Percentiles rank a stretch among this genome's conserved stretches.
Conservation (phyloP, 768 basidiomycete genomes). For the Flagelloscypha sp. region DNA sequence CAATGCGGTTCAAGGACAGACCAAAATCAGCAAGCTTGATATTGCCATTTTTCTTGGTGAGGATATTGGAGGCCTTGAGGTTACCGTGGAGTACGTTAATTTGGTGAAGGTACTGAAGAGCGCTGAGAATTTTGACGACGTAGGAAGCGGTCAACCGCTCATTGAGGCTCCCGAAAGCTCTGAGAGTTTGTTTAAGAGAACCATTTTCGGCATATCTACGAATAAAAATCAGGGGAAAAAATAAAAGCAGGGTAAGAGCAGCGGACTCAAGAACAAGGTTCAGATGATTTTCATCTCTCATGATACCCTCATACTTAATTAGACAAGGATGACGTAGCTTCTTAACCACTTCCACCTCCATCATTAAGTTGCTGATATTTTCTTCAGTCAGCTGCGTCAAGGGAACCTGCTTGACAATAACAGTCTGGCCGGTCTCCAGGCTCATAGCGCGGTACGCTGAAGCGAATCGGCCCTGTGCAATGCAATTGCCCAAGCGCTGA, state of each 20-base stretch:
- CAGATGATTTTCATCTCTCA: conserved; percentile 76
- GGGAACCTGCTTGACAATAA: conserved; percentile 94
- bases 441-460: conserved; percentile 93
- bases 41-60: conserved; percentile 97
- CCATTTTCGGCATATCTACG: conserved; percentile 92
- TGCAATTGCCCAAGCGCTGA: conserved; percentile 96
- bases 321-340: conserved; percentile 89
- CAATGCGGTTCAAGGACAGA: conserved; percentile 90
- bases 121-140: conserved; percentile 94
- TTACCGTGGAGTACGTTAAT: conserved; percentile 95
- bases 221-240: conserved; percentile 11
- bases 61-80: conserved; percentile 95
- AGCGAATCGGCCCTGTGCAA: conserved; percentile 95
- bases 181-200: conserved; percentile 86
- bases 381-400: conserved; percentile 86
- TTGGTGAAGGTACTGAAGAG: conserved; percentile 84
- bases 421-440: conserved; percentile 90
- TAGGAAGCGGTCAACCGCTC: conserved; percentile 88
- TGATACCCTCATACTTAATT: conserved; percentile 97
- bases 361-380: conserved; percentile 86
- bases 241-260: conserved; percentile 7
- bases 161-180: conserved; percentile 89
- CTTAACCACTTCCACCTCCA: conserved; percentile 90
- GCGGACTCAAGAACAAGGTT: conserved; percentile 93
- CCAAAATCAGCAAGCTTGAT: conserved; percentile 97